Evolutionary conservation across 1,139 yeast species (phyloP), one percentile per base, ranked within the genome.

Genomic region (Pichia cactophila): DNA sequence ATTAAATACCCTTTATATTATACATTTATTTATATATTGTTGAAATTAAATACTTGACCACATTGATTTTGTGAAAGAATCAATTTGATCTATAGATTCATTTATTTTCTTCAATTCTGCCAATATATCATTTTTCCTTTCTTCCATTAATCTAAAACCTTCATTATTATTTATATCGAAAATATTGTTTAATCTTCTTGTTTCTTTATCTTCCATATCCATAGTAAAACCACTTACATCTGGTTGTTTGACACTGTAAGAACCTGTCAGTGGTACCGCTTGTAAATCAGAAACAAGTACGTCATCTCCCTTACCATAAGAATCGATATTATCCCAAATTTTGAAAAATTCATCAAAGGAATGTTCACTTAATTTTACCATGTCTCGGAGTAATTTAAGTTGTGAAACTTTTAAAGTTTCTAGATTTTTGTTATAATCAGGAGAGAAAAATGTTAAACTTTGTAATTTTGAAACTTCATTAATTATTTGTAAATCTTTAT

Each of bases 401-500:
- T 89, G 96, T 37, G 83, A 72, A 33, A 64, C 63, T 54, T 87
- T 78, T 50, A 87, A 70, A 47, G 74, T 70, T 28, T 67, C 68
- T 53, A 89, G 66, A 40, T 83, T 81, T 9, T 69, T 68, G 39
- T 78, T 77, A 60, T 85, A 86, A 39, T 74, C 71, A 4, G 72
- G 72, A 45, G 83, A 84, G 61, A 87, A 85, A 63, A 80, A 83
- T 20, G 81, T 77, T 41, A 78, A 78, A 51, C 72, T 73, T 33
- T 68, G 81, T 75, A 85, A 75, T 50, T 71, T 72, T 50, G 78
- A 77, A 4, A 89, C 95, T 57, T 87, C 96, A 57, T 87, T 92
- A 53, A 90, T 71, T 1, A 86, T 86, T 60, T 86, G 96, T 44
- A 89, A 83, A 60, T 88, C 95, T 3, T 94, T 83, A 95, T 96